These are phyloP conservation scores for Rubroshorea leprosula DNA, from an alignment of 345 rosid genomes.

Conservation along the genomic window DNA sequence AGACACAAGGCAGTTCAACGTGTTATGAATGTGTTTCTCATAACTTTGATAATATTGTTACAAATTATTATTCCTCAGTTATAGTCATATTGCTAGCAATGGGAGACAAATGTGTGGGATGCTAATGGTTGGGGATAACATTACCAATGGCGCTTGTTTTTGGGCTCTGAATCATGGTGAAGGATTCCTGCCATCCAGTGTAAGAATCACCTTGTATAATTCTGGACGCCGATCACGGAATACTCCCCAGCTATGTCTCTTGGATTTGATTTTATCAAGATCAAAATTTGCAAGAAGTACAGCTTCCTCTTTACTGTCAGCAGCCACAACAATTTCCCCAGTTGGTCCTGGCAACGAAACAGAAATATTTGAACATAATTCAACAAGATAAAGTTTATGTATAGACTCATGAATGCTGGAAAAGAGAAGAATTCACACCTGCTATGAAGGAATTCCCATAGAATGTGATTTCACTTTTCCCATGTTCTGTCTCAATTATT, in stretches of 20 bases:
- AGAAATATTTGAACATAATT: background rate
- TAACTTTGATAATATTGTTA: background rate
- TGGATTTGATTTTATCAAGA: constrained; percentile 61
- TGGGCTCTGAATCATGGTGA: constrained; percentile 14
- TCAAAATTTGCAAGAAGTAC: constrained; percentile 77
- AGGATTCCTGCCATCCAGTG: constrained; percentile 64
- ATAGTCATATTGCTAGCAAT: background rate
- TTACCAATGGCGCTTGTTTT: background rate
- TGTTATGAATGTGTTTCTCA: too few species aligned
- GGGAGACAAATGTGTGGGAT: background rate
- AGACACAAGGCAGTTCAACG: too few species aligned
- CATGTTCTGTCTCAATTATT: constrained; percentile 69
- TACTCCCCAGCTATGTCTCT: constrained; percentile 85
- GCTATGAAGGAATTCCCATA: constrained; percentile 86
- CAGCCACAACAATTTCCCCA: constrained; percentile 69
- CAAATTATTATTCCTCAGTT: constrained; percentile 13
- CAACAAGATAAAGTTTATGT: constrained; percentile 1
- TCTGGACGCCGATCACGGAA: constrained; percentile 91
- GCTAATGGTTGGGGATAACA: too few species aligned
- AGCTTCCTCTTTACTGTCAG: constrained; percentile 70
- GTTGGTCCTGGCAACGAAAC: constrained; percentile 56
- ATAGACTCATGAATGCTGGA: background rate
- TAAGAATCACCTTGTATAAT: constrained; percentile 79
- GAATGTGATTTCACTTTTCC: constrained; percentile 72
- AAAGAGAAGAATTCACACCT: constrained; percentile 35